Percentiles rank a stretch among this genome's conserved stretches.
Conservation (phyloP, 345 rosid genomes). For the Carallia brachiata region DNA sequence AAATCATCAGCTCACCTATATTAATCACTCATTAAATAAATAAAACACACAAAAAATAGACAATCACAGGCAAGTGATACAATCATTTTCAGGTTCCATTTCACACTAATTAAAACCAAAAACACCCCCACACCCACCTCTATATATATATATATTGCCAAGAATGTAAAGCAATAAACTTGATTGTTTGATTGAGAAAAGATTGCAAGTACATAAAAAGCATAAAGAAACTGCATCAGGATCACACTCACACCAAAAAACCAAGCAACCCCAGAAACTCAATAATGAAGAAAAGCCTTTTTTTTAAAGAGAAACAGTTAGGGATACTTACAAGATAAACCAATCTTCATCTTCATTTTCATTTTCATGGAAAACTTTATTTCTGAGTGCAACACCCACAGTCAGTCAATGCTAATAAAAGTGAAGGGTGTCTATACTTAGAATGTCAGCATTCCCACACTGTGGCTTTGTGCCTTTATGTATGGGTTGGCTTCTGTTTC, state of each 20-base stretch:
- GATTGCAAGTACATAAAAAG: background rate
- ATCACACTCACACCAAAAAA: background rate
- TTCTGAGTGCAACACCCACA: too few species aligned
- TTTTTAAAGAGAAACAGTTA: background rate
- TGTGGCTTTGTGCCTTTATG: background rate
- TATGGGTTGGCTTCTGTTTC: background rate
- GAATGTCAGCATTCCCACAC: too few species aligned
- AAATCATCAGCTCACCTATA: conserved; percentile 2
- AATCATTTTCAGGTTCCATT: too few species aligned
- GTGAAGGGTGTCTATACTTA: too few species aligned
- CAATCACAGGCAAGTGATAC: background rate
- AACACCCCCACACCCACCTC: too few species aligned
- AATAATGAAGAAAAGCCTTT: background rate
- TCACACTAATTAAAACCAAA: too few species aligned
- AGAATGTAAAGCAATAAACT: too few species aligned
- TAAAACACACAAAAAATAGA: background rate
- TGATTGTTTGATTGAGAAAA: too few species aligned
- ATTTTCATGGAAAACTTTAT: background rate
- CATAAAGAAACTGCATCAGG: background rate
- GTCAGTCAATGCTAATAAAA: too few species aligned
- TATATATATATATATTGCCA: too few species aligned
- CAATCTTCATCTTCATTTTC: background rate
- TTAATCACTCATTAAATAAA: background rate
- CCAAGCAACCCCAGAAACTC: background rate
- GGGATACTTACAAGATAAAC: conserved; percentile 5